phyloP scores from a whole-genome alignment of 495 filamentous ascomycete species.

The Penicillium herquei region DNA sequence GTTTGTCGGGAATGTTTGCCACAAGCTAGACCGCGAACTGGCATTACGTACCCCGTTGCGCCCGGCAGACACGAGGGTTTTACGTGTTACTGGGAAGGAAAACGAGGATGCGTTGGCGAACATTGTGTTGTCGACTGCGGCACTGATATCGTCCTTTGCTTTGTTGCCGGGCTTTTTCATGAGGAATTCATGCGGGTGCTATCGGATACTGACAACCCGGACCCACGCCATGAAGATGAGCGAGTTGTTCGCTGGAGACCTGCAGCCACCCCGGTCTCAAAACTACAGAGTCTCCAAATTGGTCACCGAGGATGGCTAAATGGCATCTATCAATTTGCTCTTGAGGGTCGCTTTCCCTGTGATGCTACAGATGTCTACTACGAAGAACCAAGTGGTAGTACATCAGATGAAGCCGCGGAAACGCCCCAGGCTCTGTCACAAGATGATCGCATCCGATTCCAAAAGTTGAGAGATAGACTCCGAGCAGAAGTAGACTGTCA shows the following conservation, averaged over 20 bases:
- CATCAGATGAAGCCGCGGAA: not conserved
- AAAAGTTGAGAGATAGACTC: constrained; percentile 56
- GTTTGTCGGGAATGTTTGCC: constrained; percentile 78
- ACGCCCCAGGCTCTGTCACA: constrained; percentile 40
- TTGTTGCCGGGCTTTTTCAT: constrained; percentile 56
- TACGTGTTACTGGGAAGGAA: constrained; percentile 62
- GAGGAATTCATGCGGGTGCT: constrained; percentile 40
- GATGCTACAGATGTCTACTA: constrained; percentile 54
- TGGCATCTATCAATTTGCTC: constrained; percentile 31
- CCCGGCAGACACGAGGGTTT: constrained; percentile 65
- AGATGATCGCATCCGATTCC: constrained; percentile 53
- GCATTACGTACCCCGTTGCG: constrained; percentile 72
- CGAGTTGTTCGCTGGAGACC: constrained; percentile 41
- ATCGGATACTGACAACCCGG: not conserved
- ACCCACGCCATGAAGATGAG: constrained; percentile 38
- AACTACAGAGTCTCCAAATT: constrained; percentile 16
- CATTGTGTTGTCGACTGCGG: constrained; percentile 77
- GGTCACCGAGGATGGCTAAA: constrained; percentile 19
- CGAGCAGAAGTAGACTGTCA: constrained; percentile 79
- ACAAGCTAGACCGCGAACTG: constrained; percentile 52
- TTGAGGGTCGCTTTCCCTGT: constrained; percentile 30
- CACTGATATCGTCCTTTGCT: constrained; percentile 70
- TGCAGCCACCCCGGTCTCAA: constrained; percentile 15
- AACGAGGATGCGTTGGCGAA: constrained; percentile 54
- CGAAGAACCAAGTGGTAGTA: constrained; percentile 24